Conservation (phyloP, 164 flowering plant genomes). For the Vitis rotundifolia region DNA sequence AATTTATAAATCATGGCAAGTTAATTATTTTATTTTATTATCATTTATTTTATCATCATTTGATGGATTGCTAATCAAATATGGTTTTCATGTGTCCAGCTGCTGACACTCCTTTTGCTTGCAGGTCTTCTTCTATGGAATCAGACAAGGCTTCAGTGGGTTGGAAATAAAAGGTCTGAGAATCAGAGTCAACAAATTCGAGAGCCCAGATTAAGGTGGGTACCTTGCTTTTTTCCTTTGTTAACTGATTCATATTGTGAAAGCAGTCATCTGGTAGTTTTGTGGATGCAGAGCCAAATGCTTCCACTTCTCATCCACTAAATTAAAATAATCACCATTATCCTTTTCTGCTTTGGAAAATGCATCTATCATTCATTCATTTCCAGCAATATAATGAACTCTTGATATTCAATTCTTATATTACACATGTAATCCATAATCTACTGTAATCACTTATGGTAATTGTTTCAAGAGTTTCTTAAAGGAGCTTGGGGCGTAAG, state of each 20-base stretch:
- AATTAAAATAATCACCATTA: neutral
- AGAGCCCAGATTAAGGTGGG: slow-evolving; percentile 58
- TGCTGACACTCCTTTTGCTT: slow-evolving; percentile 6
- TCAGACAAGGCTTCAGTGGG: slow-evolving; percentile 67
- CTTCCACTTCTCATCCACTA: neutral
- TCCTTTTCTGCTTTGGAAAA: neutral
- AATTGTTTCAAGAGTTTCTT: neutral
- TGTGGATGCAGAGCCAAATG: neutral
- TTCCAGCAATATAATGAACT: neutral
- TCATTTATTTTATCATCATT: neutral
- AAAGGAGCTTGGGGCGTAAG: too few relatives aligned
- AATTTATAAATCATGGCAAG: slow-evolving; percentile 79
- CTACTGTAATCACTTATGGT: neutral
- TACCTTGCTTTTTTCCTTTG: neutral
- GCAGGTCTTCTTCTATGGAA: slow-evolving; percentile 72
- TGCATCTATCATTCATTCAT: neutral
- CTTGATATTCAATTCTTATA: neutral
- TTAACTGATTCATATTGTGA: neutral
- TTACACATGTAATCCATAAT: neutral
- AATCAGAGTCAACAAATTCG: slow-evolving; percentile 28
- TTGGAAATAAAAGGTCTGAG: slow-evolving; percentile 38
- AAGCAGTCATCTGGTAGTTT: neutral
- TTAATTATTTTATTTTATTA: neutral
- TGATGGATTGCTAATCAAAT: neutral
- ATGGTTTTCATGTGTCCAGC: neutral